phyloP scores from a whole-genome alignment of 2,329 filamentous ascomycete genomes.

The Phialophora macrospora region DNA sequence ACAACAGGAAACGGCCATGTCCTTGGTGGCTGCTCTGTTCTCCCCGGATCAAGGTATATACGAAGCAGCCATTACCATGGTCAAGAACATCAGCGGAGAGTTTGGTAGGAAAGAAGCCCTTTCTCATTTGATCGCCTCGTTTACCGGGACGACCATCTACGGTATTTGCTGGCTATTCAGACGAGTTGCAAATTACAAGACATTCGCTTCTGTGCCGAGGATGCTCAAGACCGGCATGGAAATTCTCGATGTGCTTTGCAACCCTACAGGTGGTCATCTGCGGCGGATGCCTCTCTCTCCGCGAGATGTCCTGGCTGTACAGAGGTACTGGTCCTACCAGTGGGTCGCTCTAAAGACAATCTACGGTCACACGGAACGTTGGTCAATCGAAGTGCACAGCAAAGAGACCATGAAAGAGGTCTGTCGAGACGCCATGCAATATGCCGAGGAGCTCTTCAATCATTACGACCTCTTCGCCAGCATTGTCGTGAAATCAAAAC shows the following conservation, averaged over 20 bases:
- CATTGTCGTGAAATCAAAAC: slow-evolving; percentile 60
- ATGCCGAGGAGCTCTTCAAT: slow-evolving; percentile 82
- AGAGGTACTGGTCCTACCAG: slow-evolving; percentile 80
- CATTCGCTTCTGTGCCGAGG: slow-evolving; percentile 64
- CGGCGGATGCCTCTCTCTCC: slow-evolving; percentile 61
- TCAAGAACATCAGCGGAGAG: slow-evolving; percentile 81
- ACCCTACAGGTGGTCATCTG: slow-evolving; percentile 66
- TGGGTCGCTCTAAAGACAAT: slow-evolving; percentile 83
- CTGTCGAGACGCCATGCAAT: slow-evolving; percentile 92
- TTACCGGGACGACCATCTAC: slow-evolving; percentile 61
- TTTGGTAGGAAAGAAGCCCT: slow-evolving; percentile 65
- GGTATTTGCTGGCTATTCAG: slow-evolving; percentile 62
- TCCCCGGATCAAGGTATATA: slow-evolving; percentile 80
- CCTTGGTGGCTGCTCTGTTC: slow-evolving; percentile 78
- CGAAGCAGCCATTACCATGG: slow-evolving; percentile 76
- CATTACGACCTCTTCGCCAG: slow-evolving; percentile 83
- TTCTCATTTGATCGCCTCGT: slow-evolving; percentile 62
- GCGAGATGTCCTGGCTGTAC: slow-evolving; percentile 68
- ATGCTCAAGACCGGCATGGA: slow-evolving; percentile 67
- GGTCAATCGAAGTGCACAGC: slow-evolving; percentile 72
- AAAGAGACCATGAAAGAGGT: slow-evolving; percentile 86
- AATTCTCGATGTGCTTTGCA: slow-evolving; percentile 67
- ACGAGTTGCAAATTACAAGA: slow-evolving; percentile 60
- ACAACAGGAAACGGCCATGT: slow-evolving; percentile 69
- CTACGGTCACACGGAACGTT: slow-evolving; percentile 80